Percentiles rank a stretch among this genome's conserved stretches.
phyloP scores from a whole-genome alignment of 441 rosid species.

The Eruca vesicaria region DNA sequence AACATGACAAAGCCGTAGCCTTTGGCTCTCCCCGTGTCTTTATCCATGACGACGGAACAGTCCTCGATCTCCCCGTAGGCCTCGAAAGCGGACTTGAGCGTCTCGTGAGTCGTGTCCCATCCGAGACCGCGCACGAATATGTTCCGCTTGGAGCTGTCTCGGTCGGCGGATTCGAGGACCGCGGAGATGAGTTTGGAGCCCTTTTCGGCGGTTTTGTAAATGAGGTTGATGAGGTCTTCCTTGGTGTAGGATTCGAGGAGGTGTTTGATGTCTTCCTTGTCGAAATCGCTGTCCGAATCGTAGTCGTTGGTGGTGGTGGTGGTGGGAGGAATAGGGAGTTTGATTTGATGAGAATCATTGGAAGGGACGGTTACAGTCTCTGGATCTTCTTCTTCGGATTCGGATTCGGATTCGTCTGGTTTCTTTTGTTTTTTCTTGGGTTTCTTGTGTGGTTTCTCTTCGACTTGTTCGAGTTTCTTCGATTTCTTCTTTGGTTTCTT shows the following conservation, averaged over 20 bases:
- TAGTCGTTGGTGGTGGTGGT: constrained; percentile 1
- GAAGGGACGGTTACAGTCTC: constrained; percentile 2
- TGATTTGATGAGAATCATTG: not conserved
- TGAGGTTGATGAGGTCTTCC: constrained; percentile 51
- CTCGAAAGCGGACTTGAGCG: constrained; percentile 46
- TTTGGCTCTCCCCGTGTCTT: constrained; percentile 56
- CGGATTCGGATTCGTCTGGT: constrained; percentile 14
- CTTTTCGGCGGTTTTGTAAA: constrained; percentile 39
- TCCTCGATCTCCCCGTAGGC: constrained; percentile 56
- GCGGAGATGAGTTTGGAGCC: constrained; percentile 35
- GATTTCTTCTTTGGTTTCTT: constrained; percentile 27
- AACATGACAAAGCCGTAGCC: constrained; percentile 58
- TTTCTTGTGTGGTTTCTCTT: constrained; percentile 27
- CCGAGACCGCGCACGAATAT: constrained; percentile 61
- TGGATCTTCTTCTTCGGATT: constrained; percentile 14
- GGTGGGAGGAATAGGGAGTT: not conserved
- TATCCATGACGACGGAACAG: constrained; percentile 55
- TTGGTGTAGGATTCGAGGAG: constrained; percentile 58
- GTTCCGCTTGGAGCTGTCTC: constrained; percentile 47
- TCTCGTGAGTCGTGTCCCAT: constrained; percentile 55
- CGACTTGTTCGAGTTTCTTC: constrained; percentile 17
- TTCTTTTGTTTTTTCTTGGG: constrained; percentile 27
- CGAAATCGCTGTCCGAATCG: constrained; percentile 38
- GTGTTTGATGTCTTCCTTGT: constrained; percentile 36
- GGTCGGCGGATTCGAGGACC: constrained; percentile 44